Percentiles rank a stretch among this genome's conserved stretches.
Evolutionary conservation across 805 yeast genomes (phyloP).

Genomic region (Yamadazyma tumulicola): DNA sequence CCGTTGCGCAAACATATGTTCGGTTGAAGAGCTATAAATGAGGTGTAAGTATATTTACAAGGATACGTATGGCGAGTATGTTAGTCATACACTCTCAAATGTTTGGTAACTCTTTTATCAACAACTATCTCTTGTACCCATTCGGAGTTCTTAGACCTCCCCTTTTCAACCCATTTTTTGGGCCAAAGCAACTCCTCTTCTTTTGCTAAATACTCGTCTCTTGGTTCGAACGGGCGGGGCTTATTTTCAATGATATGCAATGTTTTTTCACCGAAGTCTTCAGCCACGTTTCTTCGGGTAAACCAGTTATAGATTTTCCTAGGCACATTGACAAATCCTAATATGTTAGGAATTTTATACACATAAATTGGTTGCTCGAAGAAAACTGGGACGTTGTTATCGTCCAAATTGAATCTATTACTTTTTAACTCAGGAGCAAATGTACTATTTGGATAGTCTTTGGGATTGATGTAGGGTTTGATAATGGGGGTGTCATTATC

Average conservation of each 20-base stretch:
- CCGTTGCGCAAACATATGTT: no score
- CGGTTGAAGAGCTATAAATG: no score
- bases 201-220: conserved; percentile 40
- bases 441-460: conserved; percentile 50
- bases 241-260: conserved; percentile 51
- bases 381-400: conserved; percentile 49
- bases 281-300: conserved; percentile 67
- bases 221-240: conserved; percentile 49
- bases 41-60: no score
- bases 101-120: conserved; percentile 62
- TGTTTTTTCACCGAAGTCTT: conserved; percentile 54
- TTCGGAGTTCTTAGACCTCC: conserved; percentile 72
- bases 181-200: conserved; percentile 90
- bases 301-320: conserved; percentile 74
- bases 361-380: conserved; percentile 78
- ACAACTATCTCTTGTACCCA: conserved; percentile 77
- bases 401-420: conserved; percentile 10
- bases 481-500: conserved; percentile 42
- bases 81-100: conserved; percentile 48
- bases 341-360: conserved; percentile 68
- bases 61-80: no score
- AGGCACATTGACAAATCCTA: conserved; percentile 79
- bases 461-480: conserved; percentile 59
- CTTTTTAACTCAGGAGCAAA: conserved; percentile 60
- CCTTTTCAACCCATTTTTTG: conserved; percentile 71